Conservation (phyloP, 148 eudicot genomes). For the Rhododendron simsii region DNA sequence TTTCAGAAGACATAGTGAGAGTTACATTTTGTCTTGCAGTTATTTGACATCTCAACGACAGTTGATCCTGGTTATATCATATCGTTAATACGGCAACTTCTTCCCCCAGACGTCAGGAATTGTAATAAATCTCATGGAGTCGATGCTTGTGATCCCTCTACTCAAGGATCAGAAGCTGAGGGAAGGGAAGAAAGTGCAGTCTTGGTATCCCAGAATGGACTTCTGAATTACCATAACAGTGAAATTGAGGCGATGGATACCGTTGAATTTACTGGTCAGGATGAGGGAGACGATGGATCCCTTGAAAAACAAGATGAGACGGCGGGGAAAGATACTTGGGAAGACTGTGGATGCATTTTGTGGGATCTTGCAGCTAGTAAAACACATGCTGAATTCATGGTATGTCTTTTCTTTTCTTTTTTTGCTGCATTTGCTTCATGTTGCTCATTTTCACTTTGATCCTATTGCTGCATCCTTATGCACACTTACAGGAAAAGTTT, state of each 20-base stretch:
- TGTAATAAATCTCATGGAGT: constrained; percentile 18
- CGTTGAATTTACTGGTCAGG: constrained; percentile 19
- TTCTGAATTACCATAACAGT: constrained; percentile 12
- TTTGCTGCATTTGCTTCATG: not conserved
- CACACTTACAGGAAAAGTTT: not conserved
- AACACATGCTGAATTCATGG: constrained; percentile 89
- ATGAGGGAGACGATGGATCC: constrained; percentile 21
- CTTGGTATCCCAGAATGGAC: constrained; percentile 28
- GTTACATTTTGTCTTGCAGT: constrained; percentile 34
- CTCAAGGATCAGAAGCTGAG: constrained; percentile 22
- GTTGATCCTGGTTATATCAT: constrained; percentile 90
- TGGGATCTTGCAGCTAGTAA: constrained; percentile 94
- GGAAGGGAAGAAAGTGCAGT: constrained; percentile 23
- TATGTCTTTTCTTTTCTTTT: constrained; percentile 8
- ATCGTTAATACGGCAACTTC: constrained; percentile 81
- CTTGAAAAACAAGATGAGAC: constrained; percentile 20
- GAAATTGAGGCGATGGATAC: constrained; percentile 42
- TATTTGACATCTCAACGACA: constrained; percentile 80
- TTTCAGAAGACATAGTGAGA: not conserved
- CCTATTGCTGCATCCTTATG: not conserved
- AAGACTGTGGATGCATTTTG: constrained; percentile 83
- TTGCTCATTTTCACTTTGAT: not conserved
- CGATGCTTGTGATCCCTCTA: constrained; percentile 16
- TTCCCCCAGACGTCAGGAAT: constrained; percentile 42
- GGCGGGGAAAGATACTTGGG: constrained; percentile 64